These are phyloP conservation scores for Colletotrichum liriopes DNA, from an alignment of 2,329 filamentous ascomycete species.

Conservation along the genomic window DNA sequence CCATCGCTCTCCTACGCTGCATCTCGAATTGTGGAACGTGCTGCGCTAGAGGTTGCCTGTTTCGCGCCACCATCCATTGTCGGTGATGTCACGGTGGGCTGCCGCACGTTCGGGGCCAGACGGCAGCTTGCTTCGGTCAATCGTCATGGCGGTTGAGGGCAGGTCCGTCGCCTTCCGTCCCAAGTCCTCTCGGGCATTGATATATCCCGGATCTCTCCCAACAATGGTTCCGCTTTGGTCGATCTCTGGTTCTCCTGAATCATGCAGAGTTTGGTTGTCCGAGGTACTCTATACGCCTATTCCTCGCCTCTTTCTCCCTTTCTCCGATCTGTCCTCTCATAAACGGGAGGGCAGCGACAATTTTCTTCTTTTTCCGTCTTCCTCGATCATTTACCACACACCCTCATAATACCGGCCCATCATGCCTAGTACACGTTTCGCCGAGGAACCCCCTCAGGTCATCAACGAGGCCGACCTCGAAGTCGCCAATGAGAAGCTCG, in stretches of 20 bases:
- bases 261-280: background rate
- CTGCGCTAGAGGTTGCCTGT: conserved; percentile 38
- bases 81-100: conserved; percentile 39
- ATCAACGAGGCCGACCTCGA: conserved; percentile 54
- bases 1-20: conserved; percentile 14
- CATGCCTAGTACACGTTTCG: conserved; percentile 49
- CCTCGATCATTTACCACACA: conserved; percentile 20
- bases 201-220: background rate
- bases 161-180: conserved; percentile 31
- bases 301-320: background rate
- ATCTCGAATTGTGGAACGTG: conserved; percentile 35
- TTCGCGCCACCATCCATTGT: conserved; percentile 26
- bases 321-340: background rate
- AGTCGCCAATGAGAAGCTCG: conserved; percentile 55
- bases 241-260: background rate
- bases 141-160: conserved; percentile 5
- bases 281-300: background rate
- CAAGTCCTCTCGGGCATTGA: conserved; percentile 7
- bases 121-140: background rate
- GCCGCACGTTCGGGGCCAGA: conserved; percentile 22
- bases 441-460: conserved; percentile 56
- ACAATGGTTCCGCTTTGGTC: background rate
- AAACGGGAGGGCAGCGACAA: background rate
- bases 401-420: conserved; percentile 50
- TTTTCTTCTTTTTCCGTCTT: background rate